Evolutionary conservation across 2,329 filamentous ascomycete species (phyloP), one percentile per base, ranked within the genome.

Genomic region (Onygena corvina): DNA sequence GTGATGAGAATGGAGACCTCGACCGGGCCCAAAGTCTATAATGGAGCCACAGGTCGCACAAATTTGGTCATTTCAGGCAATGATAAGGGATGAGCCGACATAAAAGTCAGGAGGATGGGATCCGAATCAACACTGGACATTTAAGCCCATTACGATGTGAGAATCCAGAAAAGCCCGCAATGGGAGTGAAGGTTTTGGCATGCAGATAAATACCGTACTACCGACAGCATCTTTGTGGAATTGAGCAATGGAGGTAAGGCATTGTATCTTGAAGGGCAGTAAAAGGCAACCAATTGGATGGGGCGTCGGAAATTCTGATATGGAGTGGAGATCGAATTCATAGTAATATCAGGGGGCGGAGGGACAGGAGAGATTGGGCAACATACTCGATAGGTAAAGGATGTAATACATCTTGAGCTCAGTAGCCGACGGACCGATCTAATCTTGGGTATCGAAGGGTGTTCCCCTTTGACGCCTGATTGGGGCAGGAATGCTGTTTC

Each of bases 351-450:
- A 40, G 35, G 35, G 35, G 35, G 7, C 6, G 12, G 14, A 50
- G 29, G 30, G 50, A 20, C 44, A 23, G 45, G 42, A 54, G 36
- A 49, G 44, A 47, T 54, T 58, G 56, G 53, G 59, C 45, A 58
- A 83, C 81, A 78, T 81, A 84, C 81, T 84, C 64, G 83, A 79
- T 56, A 84, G 72, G 64, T 85, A 85, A 60, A 84, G 80, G 54
- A 73, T 71, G 63, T 73, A 73, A 59, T 69, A 70, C 67, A 70
- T 70, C 53, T 58, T 58, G 56, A 53, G 16, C 42, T 38, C 46
- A 31, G 20, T 23, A 47, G 29, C 45, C 45, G 20, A 31, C 18
- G 20, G 20, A 34, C 56, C 53, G 51, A 50, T 31, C 30, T 31
- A 31, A 8, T 31, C 42, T 23, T 46, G 42, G 29, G 55, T 63